Conservation (phyloP, 371 early-diverging fungal genomes). For the Phascolomyces articulosus region DNA sequence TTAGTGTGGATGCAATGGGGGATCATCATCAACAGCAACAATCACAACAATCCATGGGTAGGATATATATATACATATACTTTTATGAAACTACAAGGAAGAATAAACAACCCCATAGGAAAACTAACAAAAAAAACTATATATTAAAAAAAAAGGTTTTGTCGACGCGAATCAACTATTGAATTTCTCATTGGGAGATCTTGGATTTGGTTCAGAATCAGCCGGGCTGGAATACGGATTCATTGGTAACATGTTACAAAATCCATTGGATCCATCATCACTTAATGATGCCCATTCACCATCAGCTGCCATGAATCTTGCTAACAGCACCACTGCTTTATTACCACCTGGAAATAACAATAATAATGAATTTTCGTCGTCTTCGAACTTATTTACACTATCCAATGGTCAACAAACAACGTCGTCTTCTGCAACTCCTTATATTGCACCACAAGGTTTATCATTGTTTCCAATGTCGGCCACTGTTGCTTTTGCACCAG, state of each 20-base stretch:
- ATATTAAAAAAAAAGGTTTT: too few relatives aligned
- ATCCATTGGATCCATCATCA: slow-evolving; percentile 26
- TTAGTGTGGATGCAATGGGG: slow-evolving; percentile 1
- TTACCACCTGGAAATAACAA: background rate
- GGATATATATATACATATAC: too few relatives aligned
- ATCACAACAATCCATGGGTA: slow-evolving; percentile 5
- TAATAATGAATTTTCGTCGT: background rate
- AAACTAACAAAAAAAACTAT: too few relatives aligned
- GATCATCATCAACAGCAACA: slow-evolving; percentile 5
- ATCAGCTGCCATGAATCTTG: slow-evolving; percentile 8
- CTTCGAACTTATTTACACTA: background rate
- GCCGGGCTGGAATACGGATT: slow-evolving; percentile 49
- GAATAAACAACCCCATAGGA: too few relatives aligned
- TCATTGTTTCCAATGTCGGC: slow-evolving; percentile 16
- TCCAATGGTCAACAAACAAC: slow-evolving; percentile 1
- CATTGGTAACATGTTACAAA: slow-evolving; percentile 41
- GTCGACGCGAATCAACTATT: slow-evolving; percentile 22
- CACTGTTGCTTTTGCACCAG: slow-evolving; percentile 18
- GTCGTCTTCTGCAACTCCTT: background rate
- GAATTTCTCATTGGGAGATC: slow-evolving; percentile 39
- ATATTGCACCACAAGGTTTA: slow-evolving; percentile 1
- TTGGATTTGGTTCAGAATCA: slow-evolving; percentile 48
- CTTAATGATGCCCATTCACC: slow-evolving; percentile 17
- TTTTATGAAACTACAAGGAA: too few relatives aligned
- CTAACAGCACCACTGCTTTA: background rate